phyloP scores from a whole-genome alignment of 129 eudicot species.

The Cynara cardunculus region DNA sequence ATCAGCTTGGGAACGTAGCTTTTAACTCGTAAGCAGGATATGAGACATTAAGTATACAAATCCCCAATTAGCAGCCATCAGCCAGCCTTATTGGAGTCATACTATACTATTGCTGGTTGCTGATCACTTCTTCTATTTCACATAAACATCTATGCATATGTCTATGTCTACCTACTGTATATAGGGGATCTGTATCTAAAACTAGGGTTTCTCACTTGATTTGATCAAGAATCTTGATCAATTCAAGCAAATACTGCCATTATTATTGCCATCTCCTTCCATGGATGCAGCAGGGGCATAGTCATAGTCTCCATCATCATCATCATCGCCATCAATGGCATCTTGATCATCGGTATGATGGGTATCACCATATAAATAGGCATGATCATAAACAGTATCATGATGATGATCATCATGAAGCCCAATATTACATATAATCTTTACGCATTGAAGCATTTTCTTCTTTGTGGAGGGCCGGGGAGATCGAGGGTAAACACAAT shows the following conservation, averaged over 20 bases:
- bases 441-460: constrained; percentile 23
- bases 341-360: constrained; percentile 11
- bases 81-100: not conserved
- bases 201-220: constrained; percentile 16
- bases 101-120: not conserved
- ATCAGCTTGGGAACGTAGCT: no score
- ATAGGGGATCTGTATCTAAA: constrained; percentile 13
- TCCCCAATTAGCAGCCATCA: not conserved
- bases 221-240: constrained; percentile 12
- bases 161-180: constrained; percentile 9
- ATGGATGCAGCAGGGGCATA: constrained; percentile 51
- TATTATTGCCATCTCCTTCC: constrained; percentile 17
- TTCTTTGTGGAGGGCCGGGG: not conserved
- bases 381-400: constrained; percentile 9
- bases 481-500: not conserved
- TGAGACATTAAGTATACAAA: no score
- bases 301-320: constrained; percentile 34
- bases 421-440: constrained; percentile 3
- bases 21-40: no score
- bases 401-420: constrained; percentile 8
- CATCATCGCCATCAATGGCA: constrained; percentile 34
- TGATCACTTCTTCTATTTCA: not conserved
- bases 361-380: constrained; percentile 9
- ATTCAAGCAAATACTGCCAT: not conserved
- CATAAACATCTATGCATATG: not conserved